phyloP scores from a whole-genome alignment of 2,329 filamentous ascomycete genomes.

The Ascocoryne sarcoides region DNA sequence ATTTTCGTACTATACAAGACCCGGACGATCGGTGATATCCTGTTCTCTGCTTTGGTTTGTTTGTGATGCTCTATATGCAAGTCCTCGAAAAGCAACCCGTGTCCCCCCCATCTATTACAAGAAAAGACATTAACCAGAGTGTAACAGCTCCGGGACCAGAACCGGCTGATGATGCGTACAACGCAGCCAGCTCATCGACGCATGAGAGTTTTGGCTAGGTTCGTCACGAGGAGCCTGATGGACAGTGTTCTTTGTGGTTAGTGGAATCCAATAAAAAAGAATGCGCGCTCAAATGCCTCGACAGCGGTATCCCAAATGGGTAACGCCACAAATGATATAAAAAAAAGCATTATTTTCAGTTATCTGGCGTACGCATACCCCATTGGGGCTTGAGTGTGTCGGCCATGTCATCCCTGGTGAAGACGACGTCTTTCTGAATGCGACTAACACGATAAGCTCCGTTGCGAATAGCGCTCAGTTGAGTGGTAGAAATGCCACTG shows the following conservation, averaged over 20 bases:
- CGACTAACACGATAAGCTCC: conserved; percentile 64
- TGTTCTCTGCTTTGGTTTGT: conserved; percentile 4
- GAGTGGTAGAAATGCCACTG: conserved; percentile 50
- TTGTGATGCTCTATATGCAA: conserved; percentile 3
- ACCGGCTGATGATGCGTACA: conserved; percentile 9
- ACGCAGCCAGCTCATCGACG: conserved; percentile 11
- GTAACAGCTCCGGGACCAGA: conserved; percentile 5
- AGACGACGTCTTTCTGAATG: conserved; percentile 56
- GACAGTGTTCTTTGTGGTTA: conserved; percentile 7
- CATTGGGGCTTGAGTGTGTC: conserved; percentile 33
- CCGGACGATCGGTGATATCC: conserved; percentile 3
- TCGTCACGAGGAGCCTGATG: conserved; percentile 1
- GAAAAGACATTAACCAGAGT: conserved; percentile 23
- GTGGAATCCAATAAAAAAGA: conserved; percentile 10
- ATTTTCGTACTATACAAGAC: conserved; percentile 13
- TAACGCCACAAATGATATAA: conserved; percentile 12
- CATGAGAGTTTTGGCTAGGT: conserved; percentile 7
- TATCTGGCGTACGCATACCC: conserved; percentile 26
- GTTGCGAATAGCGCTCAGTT: conserved; percentile 52
- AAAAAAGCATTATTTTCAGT: conserved; percentile 15
- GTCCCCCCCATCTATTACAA: conserved; percentile 17
- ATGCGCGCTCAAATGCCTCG: conserved; percentile 26
- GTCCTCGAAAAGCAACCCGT: conserved; percentile 3
- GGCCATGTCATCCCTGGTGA: conserved; percentile 53
- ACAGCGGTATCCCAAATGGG: conserved; percentile 12